Conservation (phyloP, 208 protist species). For the Leishmania guyanensis region DNA sequence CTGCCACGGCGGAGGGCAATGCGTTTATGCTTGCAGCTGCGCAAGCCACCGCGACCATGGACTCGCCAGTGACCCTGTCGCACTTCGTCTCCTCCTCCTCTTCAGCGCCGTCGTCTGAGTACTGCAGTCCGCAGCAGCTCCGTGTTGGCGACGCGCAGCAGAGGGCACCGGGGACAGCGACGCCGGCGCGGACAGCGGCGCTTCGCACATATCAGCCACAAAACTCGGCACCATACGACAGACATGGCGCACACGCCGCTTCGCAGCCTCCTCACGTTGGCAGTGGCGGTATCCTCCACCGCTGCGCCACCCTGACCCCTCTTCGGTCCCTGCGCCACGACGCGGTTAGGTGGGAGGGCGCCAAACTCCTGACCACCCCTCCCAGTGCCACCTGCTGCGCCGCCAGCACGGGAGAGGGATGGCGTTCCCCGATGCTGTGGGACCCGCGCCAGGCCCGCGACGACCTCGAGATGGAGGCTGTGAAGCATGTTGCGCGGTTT, state of each 20-base stretch:
- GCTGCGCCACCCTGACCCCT: background rate
- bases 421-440: conserved; percentile 34
- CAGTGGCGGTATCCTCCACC: background rate
- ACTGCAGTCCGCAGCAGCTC: conserved; percentile 30
- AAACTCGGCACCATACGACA: background rate
- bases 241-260: background rate
- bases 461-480: conserved; percentile 24
- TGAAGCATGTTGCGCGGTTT: conserved; percentile 13
- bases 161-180: background rate
- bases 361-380: background rate
- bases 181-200: conserved; percentile 2
- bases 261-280: background rate
- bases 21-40: background rate
- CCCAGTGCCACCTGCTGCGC: background rate
- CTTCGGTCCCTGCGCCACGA: background rate
- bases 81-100: background rate
- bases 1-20: background rate
- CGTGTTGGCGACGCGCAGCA: background rate
- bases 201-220: background rate
- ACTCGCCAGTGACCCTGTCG: background rate
- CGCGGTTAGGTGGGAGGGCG: background rate
- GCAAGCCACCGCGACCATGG: background rate
- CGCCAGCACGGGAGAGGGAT: conserved; percentile 3
- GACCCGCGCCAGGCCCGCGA: conserved; percentile 25
- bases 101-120: conserved; percentile 9